Evolutionary conservation across 441 rosid species (phyloP).

Genomic region (Mallotus japonicus): DNA sequence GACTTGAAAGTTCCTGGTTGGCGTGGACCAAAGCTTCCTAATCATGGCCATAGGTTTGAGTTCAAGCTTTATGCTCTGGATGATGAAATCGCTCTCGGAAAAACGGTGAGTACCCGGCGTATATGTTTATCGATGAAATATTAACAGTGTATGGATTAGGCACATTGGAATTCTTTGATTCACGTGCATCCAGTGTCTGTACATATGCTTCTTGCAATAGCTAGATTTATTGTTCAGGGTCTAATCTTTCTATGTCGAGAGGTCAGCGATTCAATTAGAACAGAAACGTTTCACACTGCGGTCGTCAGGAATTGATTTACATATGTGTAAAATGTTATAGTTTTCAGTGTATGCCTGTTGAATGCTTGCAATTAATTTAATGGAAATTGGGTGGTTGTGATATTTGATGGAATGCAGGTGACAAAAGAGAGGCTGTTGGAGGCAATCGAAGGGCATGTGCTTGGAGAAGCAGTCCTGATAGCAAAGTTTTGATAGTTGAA

Average conservation of each 20-base stretch:
- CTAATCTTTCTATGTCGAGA: no score
- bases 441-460: slow-evolving; percentile 60
- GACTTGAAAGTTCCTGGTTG: slow-evolving; percentile 74
- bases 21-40: slow-evolving; percentile 60
- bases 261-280: no score
- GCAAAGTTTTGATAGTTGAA: slow-evolving; percentile 35
- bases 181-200: not conserved
- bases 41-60: slow-evolving; percentile 56
- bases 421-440: slow-evolving; percentile 67
- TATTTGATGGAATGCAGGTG: slow-evolving; percentile 35
- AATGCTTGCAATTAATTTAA: not conserved
- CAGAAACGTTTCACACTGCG: no score
- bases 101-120: slow-evolving; percentile 36
- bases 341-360: no score
- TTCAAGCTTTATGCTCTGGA: slow-evolving; percentile 74
- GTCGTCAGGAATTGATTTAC: no score
- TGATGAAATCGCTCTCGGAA: slow-evolving; percentile 48
- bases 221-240: no score
- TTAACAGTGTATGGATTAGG: no score
- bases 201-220: no score
- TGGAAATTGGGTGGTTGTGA: not conserved
- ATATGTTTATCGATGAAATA: no score
- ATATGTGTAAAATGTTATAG: no score
- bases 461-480: slow-evolving; percentile 56
- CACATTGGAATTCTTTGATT: not conserved